phyloP scores from a whole-genome alignment of 2,329 filamentous ascomycete species.

The Exserohilum rostratum region DNA sequence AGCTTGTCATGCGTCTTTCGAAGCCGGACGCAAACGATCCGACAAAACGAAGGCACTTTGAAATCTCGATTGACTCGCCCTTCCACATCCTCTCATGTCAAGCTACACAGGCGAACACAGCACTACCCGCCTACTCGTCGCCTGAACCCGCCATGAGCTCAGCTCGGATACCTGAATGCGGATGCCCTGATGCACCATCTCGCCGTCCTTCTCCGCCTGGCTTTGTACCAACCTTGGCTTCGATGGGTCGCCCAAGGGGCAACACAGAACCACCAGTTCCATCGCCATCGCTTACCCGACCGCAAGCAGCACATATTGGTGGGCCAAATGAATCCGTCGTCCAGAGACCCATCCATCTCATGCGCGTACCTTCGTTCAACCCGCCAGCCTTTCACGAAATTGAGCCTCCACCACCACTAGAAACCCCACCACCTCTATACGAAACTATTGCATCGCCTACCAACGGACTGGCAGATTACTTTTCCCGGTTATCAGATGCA shows the following conservation, averaged over 20 bases:
- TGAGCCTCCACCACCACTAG: conserved; percentile 71
- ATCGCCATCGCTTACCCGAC: conserved; percentile 53
- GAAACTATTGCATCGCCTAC: conserved; percentile 77
- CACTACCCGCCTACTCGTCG: conserved; percentile 78
- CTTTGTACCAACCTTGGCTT: conserved; percentile 63
- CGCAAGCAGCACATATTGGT: conserved; percentile 53
- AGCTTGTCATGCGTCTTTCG: conserved; percentile 93
- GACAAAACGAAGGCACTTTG: conserved; percentile 82
- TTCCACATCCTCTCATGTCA: conserved; percentile 93
- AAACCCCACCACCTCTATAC: conserved; percentile 86
- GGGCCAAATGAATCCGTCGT: conserved; percentile 55
- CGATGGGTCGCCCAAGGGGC: conserved; percentile 53
- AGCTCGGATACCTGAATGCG: conserved; percentile 59
- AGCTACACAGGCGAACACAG: conserved; percentile 88
- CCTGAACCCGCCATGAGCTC: conserved; percentile 50
- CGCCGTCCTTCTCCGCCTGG: conserved; percentile 56
- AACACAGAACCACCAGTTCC: conserved; percentile 32
- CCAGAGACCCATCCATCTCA: conserved; percentile 79
- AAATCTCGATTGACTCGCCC: conserved; percentile 95
- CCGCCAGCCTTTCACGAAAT: conserved; percentile 88
- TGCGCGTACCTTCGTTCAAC: conserved; percentile 84
- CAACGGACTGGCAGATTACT: conserved; percentile 81
- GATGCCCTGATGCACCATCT: conserved; percentile 69
- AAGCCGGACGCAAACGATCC: conserved; percentile 80
- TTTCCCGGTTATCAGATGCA: conserved; percentile 73